A percentile compares a stretch with the other conserved stretches of the same genome.
Conservation (phyloP, 139 green algal species). For the Dunaliella sp. region DNA sequence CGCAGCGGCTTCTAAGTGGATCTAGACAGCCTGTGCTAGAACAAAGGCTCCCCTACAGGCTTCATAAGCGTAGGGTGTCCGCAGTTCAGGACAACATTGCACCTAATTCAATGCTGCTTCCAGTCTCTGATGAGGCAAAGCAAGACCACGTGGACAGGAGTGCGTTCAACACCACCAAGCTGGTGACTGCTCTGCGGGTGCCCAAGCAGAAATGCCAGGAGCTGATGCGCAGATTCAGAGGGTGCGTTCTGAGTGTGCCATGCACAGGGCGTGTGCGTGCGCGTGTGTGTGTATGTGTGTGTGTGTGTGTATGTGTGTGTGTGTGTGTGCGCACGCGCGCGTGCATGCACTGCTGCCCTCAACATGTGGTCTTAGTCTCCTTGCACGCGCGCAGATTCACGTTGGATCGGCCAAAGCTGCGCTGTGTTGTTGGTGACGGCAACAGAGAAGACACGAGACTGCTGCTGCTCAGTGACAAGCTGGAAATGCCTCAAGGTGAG, state of each 20-base stretch:
- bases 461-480: slow-evolving; percentile 64
- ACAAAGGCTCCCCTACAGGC: too few relatives aligned
- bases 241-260: slow-evolving; percentile 19
- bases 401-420: slow-evolving; percentile 62
- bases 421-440: slow-evolving; percentile 57
- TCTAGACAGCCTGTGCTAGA: too few relatives aligned
- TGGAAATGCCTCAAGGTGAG: background rate
- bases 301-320: background rate
- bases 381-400: slow-evolving; percentile 53
- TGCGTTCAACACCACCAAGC: slow-evolving; percentile 43
- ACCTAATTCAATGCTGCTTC: background rate
- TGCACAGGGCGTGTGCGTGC: background rate
- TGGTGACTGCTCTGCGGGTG: slow-evolving; percentile 56
- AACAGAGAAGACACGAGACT: slow-evolving; percentile 43
- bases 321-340: background rate
- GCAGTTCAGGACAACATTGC: too few relatives aligned
- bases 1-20: too few relatives aligned
- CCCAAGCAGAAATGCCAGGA: slow-evolving; percentile 52
- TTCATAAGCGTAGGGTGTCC: too few relatives aligned
- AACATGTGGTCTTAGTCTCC: too few relatives aligned
- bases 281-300: background rate
- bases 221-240: slow-evolving; percentile 52
- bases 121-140: background rate
- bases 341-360: too few relatives aligned
- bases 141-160: slow-evolving; percentile 31